Evolutionary conservation across 768 basidiomycete genomes (phyloP).

Genomic region (Termitomyces sp.): DNA sequence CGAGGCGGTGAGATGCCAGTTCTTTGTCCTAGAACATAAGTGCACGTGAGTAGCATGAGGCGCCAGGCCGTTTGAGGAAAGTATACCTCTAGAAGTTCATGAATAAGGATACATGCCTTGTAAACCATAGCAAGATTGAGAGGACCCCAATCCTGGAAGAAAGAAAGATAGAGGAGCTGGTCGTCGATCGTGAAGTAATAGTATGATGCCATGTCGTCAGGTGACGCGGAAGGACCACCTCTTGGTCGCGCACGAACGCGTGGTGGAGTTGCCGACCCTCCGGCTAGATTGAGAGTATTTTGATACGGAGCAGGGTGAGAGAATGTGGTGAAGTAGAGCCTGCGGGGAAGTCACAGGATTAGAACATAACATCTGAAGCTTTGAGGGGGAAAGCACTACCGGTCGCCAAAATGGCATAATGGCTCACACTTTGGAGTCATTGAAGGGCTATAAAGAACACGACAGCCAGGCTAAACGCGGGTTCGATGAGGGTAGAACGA

Average conservation of each 20-base stretch:
- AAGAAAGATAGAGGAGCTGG: slow-evolving; percentile 86
- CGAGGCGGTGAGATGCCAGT: slow-evolving; percentile 64
- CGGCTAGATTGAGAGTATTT: slow-evolving; percentile 55
- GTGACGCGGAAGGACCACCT: slow-evolving; percentile 56
- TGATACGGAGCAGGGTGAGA: slow-evolving; percentile 67
- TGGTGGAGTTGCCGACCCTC: slow-evolving; percentile 50
- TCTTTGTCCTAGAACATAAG: slow-evolving; percentile 58
- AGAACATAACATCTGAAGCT: slow-evolving; percentile 6
- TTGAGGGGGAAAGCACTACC: slow-evolving; percentile 35
- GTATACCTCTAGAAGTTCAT: slow-evolving; percentile 76
- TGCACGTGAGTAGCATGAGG: slow-evolving; percentile 37
- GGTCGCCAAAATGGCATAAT: slow-evolving; percentile 72
- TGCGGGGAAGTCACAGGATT: slow-evolving; percentile 22
- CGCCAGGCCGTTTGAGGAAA: slow-evolving; percentile 16
- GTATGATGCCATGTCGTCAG: slow-evolving; percentile 71
- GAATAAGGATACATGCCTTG: slow-evolving; percentile 87
- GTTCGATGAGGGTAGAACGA: slow-evolving; percentile 15
- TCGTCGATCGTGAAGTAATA: slow-evolving; percentile 94
- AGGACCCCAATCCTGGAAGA: slow-evolving; percentile 94
- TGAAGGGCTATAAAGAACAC: slow-evolving; percentile 12
- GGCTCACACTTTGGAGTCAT: slow-evolving; percentile 65
- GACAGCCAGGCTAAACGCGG: slow-evolving; percentile 12
- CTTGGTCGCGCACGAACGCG: slow-evolving; percentile 55
- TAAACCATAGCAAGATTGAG: slow-evolving; percentile 91
- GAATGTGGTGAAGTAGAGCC: slow-evolving; percentile 89